These are phyloP conservation scores for Saturnispora galanensis DNA, from an alignment of 805 yeast genomes.

Conservation along the genomic window DNA sequence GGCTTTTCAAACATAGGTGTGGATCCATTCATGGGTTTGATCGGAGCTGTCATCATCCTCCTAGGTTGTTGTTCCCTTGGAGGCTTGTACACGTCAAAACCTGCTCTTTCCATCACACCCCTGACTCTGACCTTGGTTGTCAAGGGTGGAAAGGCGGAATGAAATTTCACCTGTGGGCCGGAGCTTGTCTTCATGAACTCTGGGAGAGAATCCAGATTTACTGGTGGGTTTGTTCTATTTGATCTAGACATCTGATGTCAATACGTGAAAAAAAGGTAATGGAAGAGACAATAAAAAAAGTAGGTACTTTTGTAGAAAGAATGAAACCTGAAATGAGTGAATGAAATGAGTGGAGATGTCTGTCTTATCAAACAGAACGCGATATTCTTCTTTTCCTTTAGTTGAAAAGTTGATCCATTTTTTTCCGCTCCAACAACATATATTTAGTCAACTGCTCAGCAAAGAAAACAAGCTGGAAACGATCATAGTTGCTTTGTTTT, in stretches of 20 bases:
- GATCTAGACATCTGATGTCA: not conserved
- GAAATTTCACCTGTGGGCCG: slow-evolving; percentile 27
- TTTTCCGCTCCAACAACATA: no score
- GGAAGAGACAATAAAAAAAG: not conserved
- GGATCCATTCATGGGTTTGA: slow-evolving; percentile 4
- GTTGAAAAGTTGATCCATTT: no score
- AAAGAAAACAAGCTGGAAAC: no score
- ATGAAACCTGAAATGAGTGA: no score
- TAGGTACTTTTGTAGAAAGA: no score
- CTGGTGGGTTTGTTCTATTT: slow-evolving; percentile 8
- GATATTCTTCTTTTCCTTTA: no score
- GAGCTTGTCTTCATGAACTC: slow-evolving; percentile 22
- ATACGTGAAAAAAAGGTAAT: not conserved
- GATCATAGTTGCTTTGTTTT: no score
- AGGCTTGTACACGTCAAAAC: slow-evolving; percentile 51
- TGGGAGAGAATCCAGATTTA: slow-evolving; percentile 24
- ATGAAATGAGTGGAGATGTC: no score
- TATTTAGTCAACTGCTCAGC: no score
- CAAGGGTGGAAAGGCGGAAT: slow-evolving; percentile 63
- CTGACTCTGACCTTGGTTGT: slow-evolving; percentile 50
- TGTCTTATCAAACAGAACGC: no score
- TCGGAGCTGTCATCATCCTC: slow-evolving; percentile 19
- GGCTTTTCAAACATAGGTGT: not conserved
- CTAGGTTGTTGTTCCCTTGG: slow-evolving; percentile 10
- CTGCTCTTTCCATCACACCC: slow-evolving; percentile 76